Conservation (phyloP, 2,329 filamentous ascomycete species). For the Curvularia sp. region DNA sequence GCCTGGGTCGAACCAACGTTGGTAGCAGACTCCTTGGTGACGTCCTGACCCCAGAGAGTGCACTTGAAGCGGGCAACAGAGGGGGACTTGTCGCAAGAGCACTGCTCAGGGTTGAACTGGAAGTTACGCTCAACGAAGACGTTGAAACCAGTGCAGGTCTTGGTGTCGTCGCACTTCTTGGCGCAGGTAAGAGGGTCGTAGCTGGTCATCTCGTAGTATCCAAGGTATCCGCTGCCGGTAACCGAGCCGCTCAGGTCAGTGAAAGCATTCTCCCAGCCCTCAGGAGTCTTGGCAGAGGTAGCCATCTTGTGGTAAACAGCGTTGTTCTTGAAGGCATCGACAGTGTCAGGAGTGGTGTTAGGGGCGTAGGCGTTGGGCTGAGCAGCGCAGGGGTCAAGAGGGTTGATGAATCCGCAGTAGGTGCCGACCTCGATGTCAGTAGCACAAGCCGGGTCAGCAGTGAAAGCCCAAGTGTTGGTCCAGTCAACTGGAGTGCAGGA, state of each 20-base stretch:
- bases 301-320: slow-evolving; percentile 33
- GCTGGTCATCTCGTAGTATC: slow-evolving; percentile 33
- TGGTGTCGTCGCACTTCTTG: slow-evolving; percentile 26
- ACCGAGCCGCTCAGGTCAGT: slow-evolving; percentile 27
- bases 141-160: slow-evolving; percentile 37
- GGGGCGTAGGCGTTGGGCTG: slow-evolving; percentile 35
- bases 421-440: slow-evolving; percentile 33
- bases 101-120: slow-evolving; percentile 33
- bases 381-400: slow-evolving; percentile 35
- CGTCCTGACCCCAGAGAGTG: slow-evolving; percentile 33
- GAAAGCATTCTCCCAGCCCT: slow-evolving; percentile 31
- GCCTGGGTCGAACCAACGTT: slow-evolving; percentile 29
- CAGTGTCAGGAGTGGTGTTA: slow-evolving; percentile 31
- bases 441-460: slow-evolving; percentile 28
- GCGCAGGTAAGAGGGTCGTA: slow-evolving; percentile 31
- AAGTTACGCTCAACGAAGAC: slow-evolving; percentile 37
- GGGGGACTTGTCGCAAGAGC: slow-evolving; percentile 30
- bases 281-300: slow-evolving; percentile 28
- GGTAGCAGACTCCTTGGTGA: slow-evolving; percentile 28
- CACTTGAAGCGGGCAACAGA: slow-evolving; percentile 36
- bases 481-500: slow-evolving; percentile 31
- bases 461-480: slow-evolving; percentile 35
- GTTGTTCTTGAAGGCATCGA: slow-evolving; percentile 34
- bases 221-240: slow-evolving; percentile 30
- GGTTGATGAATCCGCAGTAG: slow-evolving; percentile 40